Conservation (phyloP, 2,329 filamentous ascomycete genomes). For the Ceratocystis destructans region DNA sequence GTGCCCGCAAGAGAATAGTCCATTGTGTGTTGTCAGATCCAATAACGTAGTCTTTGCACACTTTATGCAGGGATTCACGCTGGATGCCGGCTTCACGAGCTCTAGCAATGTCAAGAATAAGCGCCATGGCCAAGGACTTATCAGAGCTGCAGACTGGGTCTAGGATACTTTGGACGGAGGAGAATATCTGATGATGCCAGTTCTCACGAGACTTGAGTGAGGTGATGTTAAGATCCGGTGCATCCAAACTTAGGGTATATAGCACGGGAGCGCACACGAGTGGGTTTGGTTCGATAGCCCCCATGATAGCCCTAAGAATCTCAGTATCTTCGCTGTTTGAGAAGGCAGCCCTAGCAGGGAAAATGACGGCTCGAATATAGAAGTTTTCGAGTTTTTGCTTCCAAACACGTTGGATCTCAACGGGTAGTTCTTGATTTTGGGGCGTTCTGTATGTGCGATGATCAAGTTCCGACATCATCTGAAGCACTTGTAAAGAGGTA, state of each 20-base stretch:
- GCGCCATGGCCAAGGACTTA: slow-evolving; percentile 23
- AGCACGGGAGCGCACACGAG: slow-evolving; percentile 32
- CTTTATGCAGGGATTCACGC: slow-evolving; percentile 29
- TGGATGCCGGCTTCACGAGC: slow-evolving; percentile 26
- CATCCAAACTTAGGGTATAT: slow-evolving; percentile 31
- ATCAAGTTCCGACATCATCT: slow-evolving; percentile 23
- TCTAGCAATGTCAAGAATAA: slow-evolving; percentile 26
- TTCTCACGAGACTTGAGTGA: slow-evolving; percentile 26
- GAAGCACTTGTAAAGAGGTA: slow-evolving; percentile 30
- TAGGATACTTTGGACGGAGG: slow-evolving; percentile 24
- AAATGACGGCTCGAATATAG: slow-evolving; percentile 37
- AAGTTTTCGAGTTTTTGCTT: slow-evolving; percentile 34
- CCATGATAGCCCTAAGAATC: slow-evolving; percentile 31
- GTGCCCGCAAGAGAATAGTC: slow-evolving; percentile 30
- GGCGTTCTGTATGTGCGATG: slow-evolving; percentile 6
- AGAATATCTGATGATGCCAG: slow-evolving; percentile 31
- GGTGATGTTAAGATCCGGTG: slow-evolving; percentile 16
- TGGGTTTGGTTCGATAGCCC: slow-evolving; percentile 27
- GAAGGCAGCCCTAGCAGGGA: slow-evolving; percentile 37
- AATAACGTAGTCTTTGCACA: slow-evolving; percentile 34
- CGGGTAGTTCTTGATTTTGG: slow-evolving; percentile 7
- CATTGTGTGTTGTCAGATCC: slow-evolving; percentile 29
- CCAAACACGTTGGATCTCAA: slow-evolving; percentile 28
- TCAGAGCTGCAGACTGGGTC: slow-evolving; percentile 20
- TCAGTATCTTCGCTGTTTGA: slow-evolving; percentile 31